These are phyloP conservation scores for Thuja plicata DNA, from an alignment of 83 land plant genomes.

Conservation along the genomic window DNA sequence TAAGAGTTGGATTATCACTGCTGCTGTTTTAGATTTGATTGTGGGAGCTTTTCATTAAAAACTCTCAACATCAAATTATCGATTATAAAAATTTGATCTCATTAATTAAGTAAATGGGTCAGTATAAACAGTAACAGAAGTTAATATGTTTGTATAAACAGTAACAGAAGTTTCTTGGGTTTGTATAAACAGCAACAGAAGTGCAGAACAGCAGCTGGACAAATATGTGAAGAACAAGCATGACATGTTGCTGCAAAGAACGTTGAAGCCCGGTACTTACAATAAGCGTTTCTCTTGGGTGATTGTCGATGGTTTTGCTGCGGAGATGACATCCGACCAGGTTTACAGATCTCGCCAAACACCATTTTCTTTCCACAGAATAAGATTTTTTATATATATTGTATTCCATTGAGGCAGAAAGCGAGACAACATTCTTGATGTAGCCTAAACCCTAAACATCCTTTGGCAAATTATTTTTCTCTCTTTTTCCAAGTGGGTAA, in stretches of 20 bases:
- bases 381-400: too few relatives aligned
- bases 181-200: slow-evolving; percentile 12
- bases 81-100: too few relatives aligned
- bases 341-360: slow-evolving; percentile 14
- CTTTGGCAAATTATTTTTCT: neutral
- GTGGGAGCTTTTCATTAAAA: too few relatives aligned
- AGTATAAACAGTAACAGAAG: neutral
- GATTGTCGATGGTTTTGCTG: slow-evolving; percentile 68
- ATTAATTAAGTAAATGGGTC: neutral
- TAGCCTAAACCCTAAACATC: neutral
- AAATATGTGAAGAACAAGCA: slow-evolving; percentile 60
- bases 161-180: slow-evolving; percentile 16
- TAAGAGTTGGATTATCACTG: too few relatives aligned
- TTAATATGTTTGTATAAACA: neutral
- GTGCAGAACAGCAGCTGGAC: slow-evolving; percentile 41
- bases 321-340: slow-evolving; percentile 57
- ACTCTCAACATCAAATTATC: too few relatives aligned
- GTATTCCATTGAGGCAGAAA: too few relatives aligned
- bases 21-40: too few relatives aligned
- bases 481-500: neutral
- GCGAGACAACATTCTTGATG: neutral
- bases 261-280: slow-evolving; percentile 47
- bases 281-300: slow-evolving; percentile 53
- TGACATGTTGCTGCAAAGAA: slow-evolving; percentile 39
- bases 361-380: too few relatives aligned